A percentile compares a stretch with the other conserved stretches of the same genome.
phyloP scores from a whole-genome alignment of 148 eudicot species.

The Beta vulgaris region DNA sequence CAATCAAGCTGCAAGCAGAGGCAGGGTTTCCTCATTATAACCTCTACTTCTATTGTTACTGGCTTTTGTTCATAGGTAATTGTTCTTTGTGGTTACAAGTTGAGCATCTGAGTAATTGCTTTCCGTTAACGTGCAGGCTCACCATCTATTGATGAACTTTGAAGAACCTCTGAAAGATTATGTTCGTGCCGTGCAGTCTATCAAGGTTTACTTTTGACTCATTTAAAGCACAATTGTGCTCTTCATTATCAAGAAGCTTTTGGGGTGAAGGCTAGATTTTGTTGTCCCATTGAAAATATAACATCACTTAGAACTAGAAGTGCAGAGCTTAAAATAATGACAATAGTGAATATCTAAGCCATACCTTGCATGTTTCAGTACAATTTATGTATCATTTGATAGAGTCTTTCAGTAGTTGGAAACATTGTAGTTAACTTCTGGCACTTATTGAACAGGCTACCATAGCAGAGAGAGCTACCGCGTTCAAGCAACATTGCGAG shows the following conservation, averaged over 20 bases:
- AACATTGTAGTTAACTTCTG: slow-evolving; percentile 9
- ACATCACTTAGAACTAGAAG: no score
- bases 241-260: no score
- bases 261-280: background rate
- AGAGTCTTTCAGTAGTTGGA: background rate
- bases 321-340: background rate
- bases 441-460: slow-evolving; percentile 61
- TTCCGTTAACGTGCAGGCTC: slow-evolving; percentile 51
- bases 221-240: background rate
- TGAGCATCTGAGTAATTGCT: slow-evolving; percentile 10
- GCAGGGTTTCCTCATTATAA: slow-evolving; percentile 30
- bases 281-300: background rate
- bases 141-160: slow-evolving; percentile 84
- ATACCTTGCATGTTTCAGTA: background rate
- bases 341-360: background rate
- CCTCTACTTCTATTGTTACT: background rate
- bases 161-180: slow-evolving; percentile 98
- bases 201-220: slow-evolving; percentile 49
- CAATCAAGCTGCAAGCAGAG: slow-evolving; percentile 78
- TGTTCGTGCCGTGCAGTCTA: slow-evolving; percentile 95
- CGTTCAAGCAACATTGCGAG: slow-evolving; percentile 89
- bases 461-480: slow-evolving; percentile 83
- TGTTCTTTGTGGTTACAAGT: background rate
- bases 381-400: no score
- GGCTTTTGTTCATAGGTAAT: background rate